Evolutionary conservation across 177 flowering plant genomes (phyloP), one percentile per base, ranked within the genome.

Genomic region (Telopea speciosissima): DNA sequence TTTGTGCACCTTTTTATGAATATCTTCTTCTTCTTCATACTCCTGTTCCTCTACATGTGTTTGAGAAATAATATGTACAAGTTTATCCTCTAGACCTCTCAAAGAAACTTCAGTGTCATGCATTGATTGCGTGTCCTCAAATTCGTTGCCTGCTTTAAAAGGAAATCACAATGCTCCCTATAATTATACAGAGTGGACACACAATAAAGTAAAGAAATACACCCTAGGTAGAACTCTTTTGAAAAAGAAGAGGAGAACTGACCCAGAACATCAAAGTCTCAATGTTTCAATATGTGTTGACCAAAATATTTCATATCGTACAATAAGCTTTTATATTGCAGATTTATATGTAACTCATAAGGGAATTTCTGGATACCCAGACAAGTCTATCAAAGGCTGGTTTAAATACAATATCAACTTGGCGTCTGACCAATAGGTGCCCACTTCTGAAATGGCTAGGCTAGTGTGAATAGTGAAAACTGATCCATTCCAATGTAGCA

Each of bases 1-100:
- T 3, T 8, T 36, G 40, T 6, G 8, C 22, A 88, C 97, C 91
- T 87, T 79, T 54, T 81, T 82, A 62, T 80, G 74, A 60, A 77
- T 69, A 59, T 72, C 73, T 74, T 81, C 79, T 67, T 79, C 90
- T 60, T 73, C 76, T 66, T 72, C 70, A 66, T 72, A 83, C 72
- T 80, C 83, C 58, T 77, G 76, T 77, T 89, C 89, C 79, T 64
- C 81, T 31, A 36, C 45, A 13, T 66, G 68, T 63, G 79, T 77
- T 73, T 88, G 80, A 69, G 83, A 79, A 66, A 79, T 36, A 67
- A 81, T 62, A 26, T 73, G 16, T 5, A 78, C 78, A 68, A 89
- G 74, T 74, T 74, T 70, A 65, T 82, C 79, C 75, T 86, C 80
- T 58, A 85, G 69, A 72, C 67, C 69, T 42, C 13, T 74, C 42